These are phyloP conservation scores for Boletus sp. DNA, from an alignment of 768 basidiomycete genomes.

Conservation along the genomic window DNA sequence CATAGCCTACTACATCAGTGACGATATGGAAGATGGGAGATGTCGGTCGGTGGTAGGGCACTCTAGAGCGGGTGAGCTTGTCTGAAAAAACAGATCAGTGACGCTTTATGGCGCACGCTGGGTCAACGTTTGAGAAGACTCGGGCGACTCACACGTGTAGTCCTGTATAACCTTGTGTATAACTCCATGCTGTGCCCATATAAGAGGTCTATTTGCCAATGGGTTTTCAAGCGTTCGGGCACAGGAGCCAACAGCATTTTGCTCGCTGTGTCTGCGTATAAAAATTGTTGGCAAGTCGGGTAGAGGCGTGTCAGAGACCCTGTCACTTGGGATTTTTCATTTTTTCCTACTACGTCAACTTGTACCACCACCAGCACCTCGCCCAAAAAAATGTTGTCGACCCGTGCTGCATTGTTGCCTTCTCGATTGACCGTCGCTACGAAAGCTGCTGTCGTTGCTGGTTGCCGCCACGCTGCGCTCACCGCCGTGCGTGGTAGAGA, in stretches of 20 bases:
- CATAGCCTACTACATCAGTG: too few species aligned
- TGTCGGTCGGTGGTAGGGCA: background rate
- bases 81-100: background rate
- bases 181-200: background rate
- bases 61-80: background rate
- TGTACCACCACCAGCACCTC: constrained; percentile 4
- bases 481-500: constrained; percentile 38
- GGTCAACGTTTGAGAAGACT: background rate
- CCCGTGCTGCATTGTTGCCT: constrained; percentile 22
- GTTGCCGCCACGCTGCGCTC: constrained; percentile 38
- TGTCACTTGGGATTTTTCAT: background rate
- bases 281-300: background rate
- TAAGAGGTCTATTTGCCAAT: constrained; percentile 9
- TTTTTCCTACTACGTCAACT: background rate
- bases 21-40: background rate
- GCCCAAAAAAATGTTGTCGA: constrained; percentile 31
- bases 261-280: constrained; percentile 1
- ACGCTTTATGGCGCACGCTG: background rate
- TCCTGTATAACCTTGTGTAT: background rate
- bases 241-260: constrained; percentile 24
- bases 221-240: background rate
- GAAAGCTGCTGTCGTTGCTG: constrained; percentile 47
- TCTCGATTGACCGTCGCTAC: constrained; percentile 35
- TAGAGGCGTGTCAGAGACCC: background rate
- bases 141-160: background rate